phyloP scores from a whole-genome alignment of 306 rosid species.

The Vigna angularis region DNA sequence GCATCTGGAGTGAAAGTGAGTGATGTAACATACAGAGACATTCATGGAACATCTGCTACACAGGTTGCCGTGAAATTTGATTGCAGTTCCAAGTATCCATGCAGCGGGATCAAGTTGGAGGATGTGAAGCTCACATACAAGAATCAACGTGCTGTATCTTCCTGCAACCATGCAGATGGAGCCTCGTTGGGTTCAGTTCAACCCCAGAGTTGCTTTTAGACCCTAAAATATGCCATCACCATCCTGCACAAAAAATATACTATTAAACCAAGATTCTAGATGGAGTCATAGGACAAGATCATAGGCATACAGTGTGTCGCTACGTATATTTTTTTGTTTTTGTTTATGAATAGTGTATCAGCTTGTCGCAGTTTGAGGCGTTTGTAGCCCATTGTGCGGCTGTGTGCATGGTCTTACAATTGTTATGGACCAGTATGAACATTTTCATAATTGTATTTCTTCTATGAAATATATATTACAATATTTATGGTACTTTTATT shows the following conservation, averaged over 20 bases:
- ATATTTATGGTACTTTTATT: too few species aligned
- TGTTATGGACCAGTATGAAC: conserved; percentile 18
- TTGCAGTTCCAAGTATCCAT: conserved; percentile 63
- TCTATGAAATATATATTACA: neutral
- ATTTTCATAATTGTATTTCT: neutral
- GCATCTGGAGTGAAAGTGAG: conserved; percentile 67
- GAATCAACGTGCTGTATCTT: conserved; percentile 53
- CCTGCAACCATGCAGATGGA: conserved; percentile 52
- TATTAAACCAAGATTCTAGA: neutral
- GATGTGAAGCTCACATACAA: conserved; percentile 58
- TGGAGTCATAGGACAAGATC: neutral
- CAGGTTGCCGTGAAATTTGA: conserved; percentile 61
- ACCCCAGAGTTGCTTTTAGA: conserved; percentile 57
- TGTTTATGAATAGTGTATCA: neutral
- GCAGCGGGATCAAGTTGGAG: conserved; percentile 52
- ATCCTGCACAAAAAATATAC: neutral
- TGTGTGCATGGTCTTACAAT: conserved; percentile 39
- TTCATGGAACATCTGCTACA: conserved; percentile 65
- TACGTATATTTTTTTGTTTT: neutral
- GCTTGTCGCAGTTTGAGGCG: neutral
- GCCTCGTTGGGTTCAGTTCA: conserved; percentile 48
- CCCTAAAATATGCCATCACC: neutral
- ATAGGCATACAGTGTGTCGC: neutral
- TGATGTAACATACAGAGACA: conserved; percentile 55
- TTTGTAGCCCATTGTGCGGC: conserved; percentile 36